These are phyloP conservation scores for Aphelidium insulamus DNA, from an alignment of 371 early-diverging fungal genomes.

Conservation along the genomic window DNA sequence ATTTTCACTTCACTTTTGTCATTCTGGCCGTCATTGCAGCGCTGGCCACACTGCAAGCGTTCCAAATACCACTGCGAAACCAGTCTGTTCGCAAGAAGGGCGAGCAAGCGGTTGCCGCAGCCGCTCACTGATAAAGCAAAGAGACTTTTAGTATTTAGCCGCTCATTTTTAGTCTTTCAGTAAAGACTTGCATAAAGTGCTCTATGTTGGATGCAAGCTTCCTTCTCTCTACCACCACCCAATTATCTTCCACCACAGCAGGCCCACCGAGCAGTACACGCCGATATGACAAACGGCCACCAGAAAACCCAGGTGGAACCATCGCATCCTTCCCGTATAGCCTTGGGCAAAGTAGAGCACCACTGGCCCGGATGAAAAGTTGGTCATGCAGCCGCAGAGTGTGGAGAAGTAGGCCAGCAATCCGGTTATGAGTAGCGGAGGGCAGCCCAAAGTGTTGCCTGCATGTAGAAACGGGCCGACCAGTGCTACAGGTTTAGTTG, in stretches of 20 bases:
- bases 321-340: constrained; percentile 23
- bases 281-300: constrained; percentile 21
- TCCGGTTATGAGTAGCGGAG: constrained; percentile 27
- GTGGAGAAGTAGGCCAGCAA: constrained; percentile 39
- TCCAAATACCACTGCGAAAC: no score
- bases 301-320: constrained; percentile 32
- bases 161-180: no score
- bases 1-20: no score
- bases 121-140: no score
- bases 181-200: no score
- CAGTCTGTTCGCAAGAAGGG: no score
- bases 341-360: constrained; percentile 35
- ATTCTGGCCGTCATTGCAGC: no score
- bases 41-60: no score
- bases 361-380: constrained; percentile 16
- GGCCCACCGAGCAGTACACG: constrained; percentile 33
- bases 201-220: no score
- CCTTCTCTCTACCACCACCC: constrained; percentile 39
- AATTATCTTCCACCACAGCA: constrained; percentile 42
- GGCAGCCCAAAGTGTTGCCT: constrained; percentile 28
- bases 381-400: constrained; percentile 35
- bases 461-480: constrained; percentile 49
- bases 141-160: no score
- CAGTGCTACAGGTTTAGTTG: constrained; percentile 35
- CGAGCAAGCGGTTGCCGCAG: no score